Evolutionary conservation across 2,329 filamentous ascomycete species (phyloP).

Genomic region (Coniochaeta ligniaria): DNA sequence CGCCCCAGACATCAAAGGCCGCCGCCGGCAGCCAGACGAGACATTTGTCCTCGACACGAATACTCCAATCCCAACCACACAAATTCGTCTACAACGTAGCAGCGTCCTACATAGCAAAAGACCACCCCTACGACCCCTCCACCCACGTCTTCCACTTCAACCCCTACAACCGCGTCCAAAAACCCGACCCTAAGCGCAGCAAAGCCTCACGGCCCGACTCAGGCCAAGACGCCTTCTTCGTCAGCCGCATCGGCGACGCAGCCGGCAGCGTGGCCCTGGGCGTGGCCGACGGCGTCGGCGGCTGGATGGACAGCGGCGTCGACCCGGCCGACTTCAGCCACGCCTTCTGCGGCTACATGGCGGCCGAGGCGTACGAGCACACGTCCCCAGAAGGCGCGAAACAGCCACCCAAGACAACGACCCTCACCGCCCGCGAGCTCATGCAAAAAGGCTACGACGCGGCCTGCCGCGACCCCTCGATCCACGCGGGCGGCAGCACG

Average conservation of each 20-base stretch:
- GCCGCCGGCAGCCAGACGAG: neutral
- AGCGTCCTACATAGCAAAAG: constrained; percentile 69
- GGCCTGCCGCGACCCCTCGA: constrained; percentile 64
- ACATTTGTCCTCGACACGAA: neutral
- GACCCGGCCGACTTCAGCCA: constrained; percentile 96
- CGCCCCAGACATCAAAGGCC: neutral
- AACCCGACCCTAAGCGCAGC: constrained; percentile 33
- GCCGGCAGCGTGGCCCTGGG: constrained; percentile 69
- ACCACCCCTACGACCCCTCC: constrained; percentile 58
- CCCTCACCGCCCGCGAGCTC: constrained; percentile 57
- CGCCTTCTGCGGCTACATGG: constrained; percentile 90
- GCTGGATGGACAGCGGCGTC: constrained; percentile 87
- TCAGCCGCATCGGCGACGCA: constrained; percentile 67
- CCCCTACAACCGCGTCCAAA: constrained; percentile 51
- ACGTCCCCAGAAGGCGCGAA: constrained; percentile 14
- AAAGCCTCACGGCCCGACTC: constrained; percentile 63
- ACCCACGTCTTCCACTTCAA: constrained; percentile 68
- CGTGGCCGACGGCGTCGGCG: constrained; percentile 89
- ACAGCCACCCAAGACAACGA: constrained; percentile 17
- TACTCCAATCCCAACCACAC: neutral
- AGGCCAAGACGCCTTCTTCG: constrained; percentile 95
- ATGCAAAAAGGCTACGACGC: constrained; percentile 81
- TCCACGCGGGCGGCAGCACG: constrained; percentile 82
- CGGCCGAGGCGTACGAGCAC: constrained; percentile 60
- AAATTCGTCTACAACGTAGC: constrained; percentile 62